phyloP scores from a whole-genome alignment of 2,329 filamentous ascomycete genomes.

The Calonectria leucothoes region DNA sequence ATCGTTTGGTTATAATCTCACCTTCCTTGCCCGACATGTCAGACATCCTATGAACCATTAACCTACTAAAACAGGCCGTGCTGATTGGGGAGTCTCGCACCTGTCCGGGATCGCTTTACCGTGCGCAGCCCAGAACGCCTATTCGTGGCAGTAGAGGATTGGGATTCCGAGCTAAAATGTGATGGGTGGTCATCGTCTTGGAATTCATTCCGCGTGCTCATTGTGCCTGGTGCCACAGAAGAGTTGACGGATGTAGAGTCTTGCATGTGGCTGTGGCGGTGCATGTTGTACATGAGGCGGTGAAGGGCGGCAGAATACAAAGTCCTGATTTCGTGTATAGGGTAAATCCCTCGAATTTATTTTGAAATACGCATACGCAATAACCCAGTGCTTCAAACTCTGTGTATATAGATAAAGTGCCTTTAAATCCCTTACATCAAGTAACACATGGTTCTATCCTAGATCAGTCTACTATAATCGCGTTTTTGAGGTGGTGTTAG shows the following conservation, averaged over 20 bases:
- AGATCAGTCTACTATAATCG: too few species aligned
- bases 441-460: too few species aligned
- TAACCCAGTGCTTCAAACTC: too few species aligned
- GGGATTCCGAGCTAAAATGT: background rate
- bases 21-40: conserved; percentile 13
- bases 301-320: background rate
- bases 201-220: background rate
- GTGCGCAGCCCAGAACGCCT: background rate
- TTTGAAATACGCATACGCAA: too few species aligned
- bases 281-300: background rate
- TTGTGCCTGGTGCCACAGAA: background rate
- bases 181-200: background rate
- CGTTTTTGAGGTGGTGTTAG: too few species aligned
- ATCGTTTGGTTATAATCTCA: background rate
- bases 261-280: background rate
- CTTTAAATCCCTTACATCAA: too few species aligned
- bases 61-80: background rate
- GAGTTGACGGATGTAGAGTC: background rate
- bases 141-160: background rate
- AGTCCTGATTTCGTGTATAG: background rate
- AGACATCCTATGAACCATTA: background rate
- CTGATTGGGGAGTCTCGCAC: background rate
- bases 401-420: too few species aligned
- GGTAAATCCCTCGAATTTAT: too few species aligned
- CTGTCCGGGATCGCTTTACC: conserved; percentile 8